These are phyloP conservation scores for Cystobasidium pallidum DNA, from an alignment of 1,284 basidiomycete species.

Conservation along the genomic window DNA sequence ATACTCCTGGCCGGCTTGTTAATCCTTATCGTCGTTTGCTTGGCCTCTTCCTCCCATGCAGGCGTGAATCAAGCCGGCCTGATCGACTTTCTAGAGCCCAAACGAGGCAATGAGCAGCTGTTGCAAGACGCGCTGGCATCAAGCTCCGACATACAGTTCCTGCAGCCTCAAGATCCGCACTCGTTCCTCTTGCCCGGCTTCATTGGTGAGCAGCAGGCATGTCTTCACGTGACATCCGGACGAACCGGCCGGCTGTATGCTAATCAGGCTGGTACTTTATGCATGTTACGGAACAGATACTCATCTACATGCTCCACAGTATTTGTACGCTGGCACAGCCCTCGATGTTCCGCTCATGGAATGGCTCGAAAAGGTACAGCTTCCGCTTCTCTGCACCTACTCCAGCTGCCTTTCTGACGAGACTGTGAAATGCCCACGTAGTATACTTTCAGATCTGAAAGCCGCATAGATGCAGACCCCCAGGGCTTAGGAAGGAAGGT, in stretches of 20 bases:
- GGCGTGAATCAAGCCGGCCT: constrained; percentile 29
- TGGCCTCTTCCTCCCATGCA: constrained; percentile 7
- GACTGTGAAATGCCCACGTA: constrained; percentile 1
- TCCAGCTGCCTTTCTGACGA: too few relatives aligned
- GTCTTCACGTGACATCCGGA: background rate
- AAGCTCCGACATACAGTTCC: constrained; percentile 28
- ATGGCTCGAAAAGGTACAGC: constrained; percentile 67
- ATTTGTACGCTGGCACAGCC: constrained; percentile 79
- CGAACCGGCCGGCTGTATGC: background rate
- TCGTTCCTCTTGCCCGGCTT: constrained; percentile 75
- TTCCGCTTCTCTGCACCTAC: constrained; percentile 55
- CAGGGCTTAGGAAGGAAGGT: constrained; percentile 65
- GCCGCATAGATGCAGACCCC: constrained; percentile 68
- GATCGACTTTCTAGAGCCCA: constrained; percentile 10
- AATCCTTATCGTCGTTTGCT: too few relatives aligned
- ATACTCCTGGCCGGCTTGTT: too few relatives aligned
- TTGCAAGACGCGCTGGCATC: constrained; percentile 23
- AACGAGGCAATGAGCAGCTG: constrained; percentile 12
- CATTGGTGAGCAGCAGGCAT: constrained; percentile 44
- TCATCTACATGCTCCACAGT: constrained; percentile 83
- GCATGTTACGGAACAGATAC: constrained; percentile 62
- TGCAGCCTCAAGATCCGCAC: constrained; percentile 60
- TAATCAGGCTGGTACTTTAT: background rate
- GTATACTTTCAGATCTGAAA: constrained; percentile 69
- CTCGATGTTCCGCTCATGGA: constrained; percentile 79